These are phyloP conservation scores for Primulina tabacum DNA, from an alignment of 257 asterid species.

Conservation along the genomic window DNA sequence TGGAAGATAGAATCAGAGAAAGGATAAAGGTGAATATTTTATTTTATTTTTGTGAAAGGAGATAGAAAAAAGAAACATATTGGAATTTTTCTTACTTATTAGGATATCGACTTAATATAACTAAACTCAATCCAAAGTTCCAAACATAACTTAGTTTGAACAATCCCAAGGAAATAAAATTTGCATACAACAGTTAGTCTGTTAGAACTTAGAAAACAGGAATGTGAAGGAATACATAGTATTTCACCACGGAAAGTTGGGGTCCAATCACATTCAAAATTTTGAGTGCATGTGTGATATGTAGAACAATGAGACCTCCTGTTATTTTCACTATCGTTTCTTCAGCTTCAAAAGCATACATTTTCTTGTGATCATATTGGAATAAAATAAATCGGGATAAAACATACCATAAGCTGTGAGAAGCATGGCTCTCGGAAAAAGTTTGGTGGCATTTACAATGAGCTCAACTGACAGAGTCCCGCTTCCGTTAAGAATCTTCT, in stretches of 20 bases:
- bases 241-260: not conserved
- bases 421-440: conserved; percentile 71
- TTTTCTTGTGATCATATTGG: not conserved
- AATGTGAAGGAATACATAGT: not conserved
- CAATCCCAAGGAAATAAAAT: not conserved
- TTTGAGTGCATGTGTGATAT: not conserved
- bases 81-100: not conserved
- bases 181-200: not conserved
- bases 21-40: not conserved
- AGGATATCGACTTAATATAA: not conserved
- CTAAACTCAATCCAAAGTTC: too few species aligned
- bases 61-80: not conserved
- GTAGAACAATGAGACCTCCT: too few species aligned
- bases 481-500: conserved; percentile 81
- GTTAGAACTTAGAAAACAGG: not conserved
- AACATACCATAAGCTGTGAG: conserved; percentile 78
- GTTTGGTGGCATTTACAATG: conserved; percentile 34
- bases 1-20: conserved; percentile 6
- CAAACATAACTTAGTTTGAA: too few species aligned
- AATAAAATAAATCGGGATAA: not conserved
- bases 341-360: too few species aligned
- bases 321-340: too few species aligned
- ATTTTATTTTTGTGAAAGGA: conserved; percentile 2
- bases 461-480: conserved; percentile 65
- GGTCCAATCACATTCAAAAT: not conserved